Percentiles rank a stretch among this genome's conserved stretches.
Evolutionary conservation across 129 eudicot species (phyloP).

Genomic region (Glebionis coronaria): DNA sequence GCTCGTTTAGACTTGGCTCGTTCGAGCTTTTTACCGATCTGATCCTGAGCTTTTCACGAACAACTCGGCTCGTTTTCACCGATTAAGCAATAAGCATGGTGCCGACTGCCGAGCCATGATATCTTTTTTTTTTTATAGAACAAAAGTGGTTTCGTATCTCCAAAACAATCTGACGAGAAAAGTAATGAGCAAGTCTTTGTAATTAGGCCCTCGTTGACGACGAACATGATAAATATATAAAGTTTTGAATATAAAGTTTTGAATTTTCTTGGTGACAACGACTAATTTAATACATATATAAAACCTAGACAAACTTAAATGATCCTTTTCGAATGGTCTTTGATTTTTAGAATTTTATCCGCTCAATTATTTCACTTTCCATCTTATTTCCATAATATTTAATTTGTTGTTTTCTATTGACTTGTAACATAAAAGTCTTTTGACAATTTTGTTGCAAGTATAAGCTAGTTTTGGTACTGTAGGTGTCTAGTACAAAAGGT

Average conservation of each 20-base stretch:
- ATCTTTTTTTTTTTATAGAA: too few species aligned
- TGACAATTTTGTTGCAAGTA: not conserved
- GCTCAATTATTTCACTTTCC: conserved; percentile 17
- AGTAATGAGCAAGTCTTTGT: conserved; percentile 11
- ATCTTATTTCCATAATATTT: not conserved
- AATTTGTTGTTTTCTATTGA: conserved; percentile 5
- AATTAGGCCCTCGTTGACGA: conserved; percentile 8
- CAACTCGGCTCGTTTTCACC: too few species aligned
- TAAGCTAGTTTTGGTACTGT: too few species aligned
- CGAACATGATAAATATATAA: not conserved
- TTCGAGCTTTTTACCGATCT: too few species aligned
- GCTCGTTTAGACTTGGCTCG: too few species aligned
- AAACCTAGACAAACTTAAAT: not conserved
- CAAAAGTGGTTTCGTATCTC: too few species aligned
- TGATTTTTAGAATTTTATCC: conserved; percentile 14
- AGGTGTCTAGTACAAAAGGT: not conserved
- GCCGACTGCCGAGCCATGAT: too few species aligned
- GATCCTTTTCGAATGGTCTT: conserved; percentile 18
- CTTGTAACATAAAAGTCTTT: conserved; percentile 2
- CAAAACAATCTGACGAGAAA: conserved; percentile 13
- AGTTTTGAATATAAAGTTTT: too few species aligned
- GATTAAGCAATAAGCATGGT: too few species aligned
- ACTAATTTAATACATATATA: conserved; percentile 2
- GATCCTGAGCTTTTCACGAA: too few species aligned
- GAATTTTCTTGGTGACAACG: conserved; percentile 20